Evolutionary conservation across 164 flowering plant species (phyloP), one percentile per base, ranked within the genome.

Genomic region (Warburgia ugandensis): DNA sequence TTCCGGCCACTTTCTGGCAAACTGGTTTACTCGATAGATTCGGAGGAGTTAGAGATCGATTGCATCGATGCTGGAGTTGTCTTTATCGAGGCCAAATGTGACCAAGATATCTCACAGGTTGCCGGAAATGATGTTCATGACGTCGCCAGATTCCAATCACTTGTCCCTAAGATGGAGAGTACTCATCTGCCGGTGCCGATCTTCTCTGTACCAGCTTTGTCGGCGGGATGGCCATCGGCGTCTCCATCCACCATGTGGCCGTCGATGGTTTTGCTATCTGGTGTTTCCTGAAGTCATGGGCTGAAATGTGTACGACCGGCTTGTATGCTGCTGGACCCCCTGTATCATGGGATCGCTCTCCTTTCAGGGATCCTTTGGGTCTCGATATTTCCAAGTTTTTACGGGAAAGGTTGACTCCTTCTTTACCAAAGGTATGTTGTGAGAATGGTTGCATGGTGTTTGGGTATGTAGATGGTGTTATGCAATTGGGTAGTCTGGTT

Each of bases 1-100:
- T 42, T 42, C 25, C 25, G 13, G 6, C 6, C 45, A 4, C 45
- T 42, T 23, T 20, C 45, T 22, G 45, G 45, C 3, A 42, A 42
- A 42, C 26, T 42, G 22, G 45, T 20, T 23, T 10, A 1, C 45
- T 42, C 45, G 0, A 20, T 1, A 2, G 25, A 42, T 0, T 17
- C 45, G 5, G 45, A 4, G 22, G 45, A 42, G 45, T 42, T 8
- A 22, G 45, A 42, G 45, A 42, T 42, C 23, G 26, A 42, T 20
- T 42, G 3, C 45, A 16, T n/a, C 25, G 25, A 42, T 22, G 22
- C 22, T 7, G 19, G 22, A 1, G 45, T 42, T 11, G 22, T 22
- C 45, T 42, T 42, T 23, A 8, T 42, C 45, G 45, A 19, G 45
- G 45, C 45, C 45, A 23, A 42, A 20, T 1, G 22, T 8, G 20